Base-by-base conservation (phyloP, 164 flowering plant species). In the Amborella trichopoda region DNA sequence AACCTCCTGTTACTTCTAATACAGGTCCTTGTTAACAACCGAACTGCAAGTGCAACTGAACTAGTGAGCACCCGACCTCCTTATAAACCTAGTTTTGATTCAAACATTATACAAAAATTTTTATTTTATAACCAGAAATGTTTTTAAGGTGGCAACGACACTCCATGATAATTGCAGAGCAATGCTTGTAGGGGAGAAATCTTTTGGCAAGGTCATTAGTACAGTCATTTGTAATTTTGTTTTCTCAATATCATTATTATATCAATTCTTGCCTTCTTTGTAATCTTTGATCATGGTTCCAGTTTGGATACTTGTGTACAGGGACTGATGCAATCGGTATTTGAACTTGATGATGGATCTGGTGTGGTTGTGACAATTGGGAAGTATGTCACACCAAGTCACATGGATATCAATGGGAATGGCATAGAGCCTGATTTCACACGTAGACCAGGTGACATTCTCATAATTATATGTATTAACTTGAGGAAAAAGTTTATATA, bases 161-260 rank as follows among this genome's bases (percentile, higher is more conserved):
- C 89, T 90, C 59, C 98, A 80, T 67, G 98, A 90, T 65, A 90
- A 90, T 56, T 90, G 98, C 64, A 90, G 70, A 71, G 98, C 95
- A 52, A 85, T 86, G 62, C 95, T 90, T 58, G 95, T 86, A 28
- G 98, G 98, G 17, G 91, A 83, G 41, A 76, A 62, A 63, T 85
- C 98, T 46, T 90, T 62, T 55, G 98, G 98, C 53, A 90, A 90
- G 95, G 98, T 90, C 17, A 39, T 60, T 26, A 26, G 40, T 16
- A 13, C 21, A 38, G 21, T 16, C 12, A 16, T 38, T 4, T 38
- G 20, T 38, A 0, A 38, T 16, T 6, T 16, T 38, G 41, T n/a
- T 9, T 4, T 2, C 20, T 6, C 11, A n/a, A 16, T 38, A 9
- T 2, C 20, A 22, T 16, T 16, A 2, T 9, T 6, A 16, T 16